phyloP scores from a whole-genome alignment of 148 eudicot genomes.

The Fagopyrum tataricum region DNA sequence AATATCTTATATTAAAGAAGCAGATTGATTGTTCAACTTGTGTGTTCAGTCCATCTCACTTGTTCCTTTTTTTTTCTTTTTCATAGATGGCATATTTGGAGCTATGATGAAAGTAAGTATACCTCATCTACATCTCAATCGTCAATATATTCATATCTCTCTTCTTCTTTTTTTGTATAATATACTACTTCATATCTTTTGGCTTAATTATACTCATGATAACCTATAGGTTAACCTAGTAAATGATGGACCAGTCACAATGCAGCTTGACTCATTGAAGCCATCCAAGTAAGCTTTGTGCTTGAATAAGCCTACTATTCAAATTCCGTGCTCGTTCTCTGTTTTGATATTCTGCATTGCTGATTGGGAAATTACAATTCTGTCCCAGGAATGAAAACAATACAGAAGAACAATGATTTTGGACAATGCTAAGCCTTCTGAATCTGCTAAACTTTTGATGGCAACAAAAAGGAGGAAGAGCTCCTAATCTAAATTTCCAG shows the following conservation, averaged over 20 bases:
- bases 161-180: not conserved
- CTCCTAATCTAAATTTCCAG: not conserved
- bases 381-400: slow-evolving; percentile 24
- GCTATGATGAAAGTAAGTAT: slow-evolving; percentile 90
- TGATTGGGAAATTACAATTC: not conserved
- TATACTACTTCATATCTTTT: not conserved
- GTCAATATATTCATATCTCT: not conserved
- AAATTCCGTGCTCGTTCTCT: not conserved
- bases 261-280: slow-evolving; percentile 88
- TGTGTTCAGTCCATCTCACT: slow-evolving; percentile 12
- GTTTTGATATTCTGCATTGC: not conserved
- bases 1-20: not conserved
- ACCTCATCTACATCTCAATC: not conserved
- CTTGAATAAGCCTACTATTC: not conserved
- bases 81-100: slow-evolving; percentile 91
- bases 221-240: slow-evolving; percentile 67
- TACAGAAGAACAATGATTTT: slow-evolving; percentile 13
- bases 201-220: slow-evolving; percentile 13
- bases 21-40: not conserved
- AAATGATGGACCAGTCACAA: slow-evolving; percentile 92
- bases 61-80: slow-evolving; percentile 12
- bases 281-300: slow-evolving; percentile 41
- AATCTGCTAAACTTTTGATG: not conserved
- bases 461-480: not conserved
- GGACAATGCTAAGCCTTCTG: not conserved